Evolutionary conservation across 768 basidiomycete species (phyloP).

Genomic region (Trametes cingulata): DNA sequence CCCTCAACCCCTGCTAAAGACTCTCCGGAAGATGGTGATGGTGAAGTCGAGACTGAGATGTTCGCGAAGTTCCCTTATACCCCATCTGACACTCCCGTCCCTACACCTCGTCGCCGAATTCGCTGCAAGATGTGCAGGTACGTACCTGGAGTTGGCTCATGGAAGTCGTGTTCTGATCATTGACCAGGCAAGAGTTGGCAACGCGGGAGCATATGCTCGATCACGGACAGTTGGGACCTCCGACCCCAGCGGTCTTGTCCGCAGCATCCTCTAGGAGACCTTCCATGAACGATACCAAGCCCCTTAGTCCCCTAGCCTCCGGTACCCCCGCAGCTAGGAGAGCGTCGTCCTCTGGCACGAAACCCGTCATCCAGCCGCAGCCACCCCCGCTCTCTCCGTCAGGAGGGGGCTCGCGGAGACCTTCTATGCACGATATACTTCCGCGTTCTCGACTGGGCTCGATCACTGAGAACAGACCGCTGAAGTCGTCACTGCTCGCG

Average conservation of each 20-base stretch:
- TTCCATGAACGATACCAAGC: slow-evolving; percentile 31
- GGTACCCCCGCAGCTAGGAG: slow-evolving; percentile 5
- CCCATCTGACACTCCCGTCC: slow-evolving; percentile 58
- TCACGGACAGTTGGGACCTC: slow-evolving; percentile 75
- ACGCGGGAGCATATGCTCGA: slow-evolving; percentile 93
- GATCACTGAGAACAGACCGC: slow-evolving; percentile 17
- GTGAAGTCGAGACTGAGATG: slow-evolving; percentile 68
- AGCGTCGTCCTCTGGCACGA: slow-evolving; percentile 4
- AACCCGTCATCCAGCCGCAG: background rate
- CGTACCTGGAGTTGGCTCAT: slow-evolving; percentile 15
- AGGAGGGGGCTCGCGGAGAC: slow-evolving; percentile 11
- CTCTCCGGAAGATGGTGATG: slow-evolving; percentile 65
- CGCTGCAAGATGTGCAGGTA: slow-evolving; percentile 92
- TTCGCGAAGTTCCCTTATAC: slow-evolving; percentile 74
- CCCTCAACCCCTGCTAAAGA: slow-evolving; percentile 8
- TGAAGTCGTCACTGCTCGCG: slow-evolving; percentile 17
- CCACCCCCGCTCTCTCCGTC: slow-evolving; percentile 6
- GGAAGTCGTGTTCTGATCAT: background rate
- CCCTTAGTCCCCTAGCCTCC: slow-evolving; percentile 16
- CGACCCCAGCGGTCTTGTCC: slow-evolving; percentile 53
- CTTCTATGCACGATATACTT: slow-evolving; percentile 21
- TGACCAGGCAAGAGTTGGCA: slow-evolving; percentile 76
- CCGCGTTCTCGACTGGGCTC: slow-evolving; percentile 19
- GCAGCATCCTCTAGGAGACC: slow-evolving; percentile 46
- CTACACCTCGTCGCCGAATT: slow-evolving; percentile 67